These are phyloP conservation scores for Vickermania ingenoplastis DNA, from an alignment of 208 protist genomes.

Conservation along the genomic window DNA sequence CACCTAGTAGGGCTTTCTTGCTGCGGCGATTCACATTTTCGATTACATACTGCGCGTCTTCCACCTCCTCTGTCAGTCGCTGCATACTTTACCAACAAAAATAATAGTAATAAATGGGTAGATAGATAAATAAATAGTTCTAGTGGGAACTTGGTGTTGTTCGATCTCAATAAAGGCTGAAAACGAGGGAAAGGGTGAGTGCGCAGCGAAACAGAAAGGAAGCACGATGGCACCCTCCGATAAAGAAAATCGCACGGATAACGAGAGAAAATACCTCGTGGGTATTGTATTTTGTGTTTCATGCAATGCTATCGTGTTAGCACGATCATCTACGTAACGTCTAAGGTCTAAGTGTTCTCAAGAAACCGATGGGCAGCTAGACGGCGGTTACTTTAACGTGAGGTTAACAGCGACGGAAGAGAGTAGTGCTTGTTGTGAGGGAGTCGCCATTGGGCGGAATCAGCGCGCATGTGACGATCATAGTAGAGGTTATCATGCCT, in stretches of 20 bases:
- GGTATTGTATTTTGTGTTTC: too few species aligned
- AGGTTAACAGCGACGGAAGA: conserved; percentile 12
- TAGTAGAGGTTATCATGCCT: not conserved
- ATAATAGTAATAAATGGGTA: conserved; percentile 37
- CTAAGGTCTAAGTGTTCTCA: not conserved
- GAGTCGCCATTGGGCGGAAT: not conserved
- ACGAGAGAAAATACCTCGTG: too few species aligned
- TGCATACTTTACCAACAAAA: conserved; percentile 8
- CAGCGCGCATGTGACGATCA: not conserved
- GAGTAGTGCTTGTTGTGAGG: conserved; percentile 2
- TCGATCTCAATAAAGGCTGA: too few species aligned
- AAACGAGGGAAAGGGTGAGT: too few species aligned
- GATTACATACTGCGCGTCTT: conserved; percentile 54
- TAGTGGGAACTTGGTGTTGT: too few species aligned
- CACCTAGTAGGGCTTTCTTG: not conserved
- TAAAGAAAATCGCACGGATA: too few species aligned
- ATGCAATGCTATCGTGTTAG: too few species aligned
- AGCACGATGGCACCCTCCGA: too few species aligned
- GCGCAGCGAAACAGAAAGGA: too few species aligned
- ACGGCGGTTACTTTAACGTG: too few species aligned
- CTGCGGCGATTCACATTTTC: conserved; percentile 27
- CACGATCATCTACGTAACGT: too few species aligned
- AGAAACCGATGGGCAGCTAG: too few species aligned
- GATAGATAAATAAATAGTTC: conserved; percentile 9
- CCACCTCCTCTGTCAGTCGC: conserved; percentile 29